Base-by-base conservation (phyloP, 176 grass and related monocot species). In the Zoysia pacifica region DNA sequence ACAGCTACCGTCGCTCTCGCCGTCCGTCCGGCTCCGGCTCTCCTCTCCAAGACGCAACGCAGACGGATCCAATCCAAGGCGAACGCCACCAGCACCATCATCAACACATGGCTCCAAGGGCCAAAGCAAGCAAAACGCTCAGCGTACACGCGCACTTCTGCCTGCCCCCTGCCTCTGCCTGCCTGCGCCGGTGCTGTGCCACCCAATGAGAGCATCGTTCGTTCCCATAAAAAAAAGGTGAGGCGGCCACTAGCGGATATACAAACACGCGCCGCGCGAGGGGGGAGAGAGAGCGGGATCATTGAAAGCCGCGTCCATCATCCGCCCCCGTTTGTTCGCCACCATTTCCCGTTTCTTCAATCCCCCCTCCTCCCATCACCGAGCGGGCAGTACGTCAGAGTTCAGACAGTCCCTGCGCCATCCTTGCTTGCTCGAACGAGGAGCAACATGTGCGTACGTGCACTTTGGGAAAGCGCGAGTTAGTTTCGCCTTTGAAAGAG, bases 261-360 rank as follows among this genome's bases (percentile, higher is more conserved):
- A 84, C 87, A 89, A 65, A 81, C 28, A 71, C 82, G 79, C 85
- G 67, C 11, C 12, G 42, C 64, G 59, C 59, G 19, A 1, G 13
- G 38, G 5, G 39, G 16, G 41, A 5, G 54, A 59, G 75, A 47
- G 46, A 54, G 56, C 15, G 43, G 46, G 81, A 72, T 87, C 79
- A 73, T 81, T 91, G 88, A 88, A 83, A 94, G 87, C 82, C 82
- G 86, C 91, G 71, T 37, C 87, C 87, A 86, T 94, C 76, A 84
- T 90, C 79, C 81, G 85, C 50, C 83, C 69, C 81, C 79, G 75
- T 91, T 81, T 74, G 67, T 90, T 81, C 67, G 63, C 81, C 81
- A 78, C 79, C 87, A 86, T 88, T 66, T 82, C 82, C 69, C 59
- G 9, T 62, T 62, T 62, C 39, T n/a, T 48, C 76, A 18, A 58